These are phyloP conservation scores for Dactylellina drechsleri DNA, from an alignment of 2,329 filamentous ascomycete species.

Conservation along the genomic window DNA sequence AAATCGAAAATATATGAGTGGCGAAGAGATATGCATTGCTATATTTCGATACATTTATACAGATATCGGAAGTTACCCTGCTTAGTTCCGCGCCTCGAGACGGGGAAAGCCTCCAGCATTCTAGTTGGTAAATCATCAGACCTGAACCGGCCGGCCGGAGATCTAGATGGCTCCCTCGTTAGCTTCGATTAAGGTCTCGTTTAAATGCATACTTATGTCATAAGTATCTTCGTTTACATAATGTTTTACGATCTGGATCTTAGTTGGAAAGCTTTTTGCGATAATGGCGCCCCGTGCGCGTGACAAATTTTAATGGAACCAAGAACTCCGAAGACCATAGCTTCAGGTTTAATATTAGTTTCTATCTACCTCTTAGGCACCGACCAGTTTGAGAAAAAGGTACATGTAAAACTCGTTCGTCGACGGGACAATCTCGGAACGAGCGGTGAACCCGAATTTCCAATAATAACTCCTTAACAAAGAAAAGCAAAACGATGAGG, in stretches of 20 bases:
- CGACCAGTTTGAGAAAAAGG: background rate
- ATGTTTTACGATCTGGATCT: constrained; percentile 10
- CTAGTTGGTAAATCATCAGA: too few relatives aligned
- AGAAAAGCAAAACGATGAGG: constrained; percentile 21
- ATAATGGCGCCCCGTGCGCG: background rate
- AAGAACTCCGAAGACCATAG: background rate
- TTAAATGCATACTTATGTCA: background rate
- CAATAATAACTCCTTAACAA: constrained; percentile 20
- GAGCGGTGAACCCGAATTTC: constrained; percentile 13
- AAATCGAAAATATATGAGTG: background rate
- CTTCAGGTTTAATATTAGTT: constrained; percentile 15
- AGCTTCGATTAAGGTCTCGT: background rate
- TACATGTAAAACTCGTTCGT: background rate
- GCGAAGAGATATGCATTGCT: background rate
- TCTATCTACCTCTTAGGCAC: constrained; percentile 23
- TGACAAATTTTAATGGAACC: background rate
- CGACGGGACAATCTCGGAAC: constrained; percentile 15
- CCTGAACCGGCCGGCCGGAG: constrained; percentile 9
- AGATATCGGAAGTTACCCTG: background rate
- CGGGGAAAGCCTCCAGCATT: background rate
- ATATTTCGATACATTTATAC: background rate
- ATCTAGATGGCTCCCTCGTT: background rate
- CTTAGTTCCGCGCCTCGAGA: background rate
- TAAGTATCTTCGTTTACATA: constrained; percentile 10
- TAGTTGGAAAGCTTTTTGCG: background rate